Conservation (phyloP, 2,329 filamentous ascomycete genomes). For the Clonostachys sp. region DNA sequence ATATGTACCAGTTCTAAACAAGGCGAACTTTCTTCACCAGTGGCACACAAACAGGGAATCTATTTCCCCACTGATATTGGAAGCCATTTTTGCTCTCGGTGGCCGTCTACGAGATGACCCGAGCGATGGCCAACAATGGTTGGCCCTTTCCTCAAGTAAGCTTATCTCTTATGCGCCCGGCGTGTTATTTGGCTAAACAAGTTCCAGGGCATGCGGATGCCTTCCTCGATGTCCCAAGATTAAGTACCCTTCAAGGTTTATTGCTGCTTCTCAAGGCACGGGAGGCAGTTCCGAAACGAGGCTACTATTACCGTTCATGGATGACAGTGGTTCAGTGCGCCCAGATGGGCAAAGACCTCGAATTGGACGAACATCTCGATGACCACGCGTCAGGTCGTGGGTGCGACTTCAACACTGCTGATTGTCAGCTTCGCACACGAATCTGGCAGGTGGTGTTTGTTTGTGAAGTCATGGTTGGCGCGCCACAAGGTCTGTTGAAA, state of each 20-base stretch:
- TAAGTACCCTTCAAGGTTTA: constrained; percentile 89
- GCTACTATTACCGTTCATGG: constrained; percentile 97
- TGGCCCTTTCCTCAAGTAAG: constrained; percentile 80
- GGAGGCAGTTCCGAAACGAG: constrained; percentile 86
- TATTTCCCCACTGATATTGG: constrained; percentile 83
- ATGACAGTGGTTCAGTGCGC: constrained; percentile 91
- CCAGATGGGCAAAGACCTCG: constrained; percentile 88
- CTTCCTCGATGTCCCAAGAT: constrained; percentile 85
- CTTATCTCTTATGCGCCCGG: background rate
- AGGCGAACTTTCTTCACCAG: constrained; percentile 77
- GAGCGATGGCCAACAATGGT: constrained; percentile 84
- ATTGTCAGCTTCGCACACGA: constrained; percentile 80
- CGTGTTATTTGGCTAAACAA: background rate
- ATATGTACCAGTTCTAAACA: constrained; percentile 86
- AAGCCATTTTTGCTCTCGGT: constrained; percentile 87
- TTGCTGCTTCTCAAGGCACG: constrained; percentile 85
- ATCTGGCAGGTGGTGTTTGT: constrained; percentile 88
- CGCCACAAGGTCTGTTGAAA: constrained; percentile 69
- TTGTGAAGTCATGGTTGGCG: constrained; percentile 89
- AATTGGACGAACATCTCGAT: constrained; percentile 80
- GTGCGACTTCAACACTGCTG: constrained; percentile 65
- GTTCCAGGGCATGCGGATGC: constrained; percentile 76
- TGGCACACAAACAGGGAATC: constrained; percentile 80
- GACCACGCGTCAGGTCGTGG: constrained; percentile 67
- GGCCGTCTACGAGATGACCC: constrained; percentile 80